Percentiles rank a stretch among this genome's conserved stretches.
phyloP scores from a whole-genome alignment of 345 rosid genomes.

The Rubroshorea leprosula region DNA sequence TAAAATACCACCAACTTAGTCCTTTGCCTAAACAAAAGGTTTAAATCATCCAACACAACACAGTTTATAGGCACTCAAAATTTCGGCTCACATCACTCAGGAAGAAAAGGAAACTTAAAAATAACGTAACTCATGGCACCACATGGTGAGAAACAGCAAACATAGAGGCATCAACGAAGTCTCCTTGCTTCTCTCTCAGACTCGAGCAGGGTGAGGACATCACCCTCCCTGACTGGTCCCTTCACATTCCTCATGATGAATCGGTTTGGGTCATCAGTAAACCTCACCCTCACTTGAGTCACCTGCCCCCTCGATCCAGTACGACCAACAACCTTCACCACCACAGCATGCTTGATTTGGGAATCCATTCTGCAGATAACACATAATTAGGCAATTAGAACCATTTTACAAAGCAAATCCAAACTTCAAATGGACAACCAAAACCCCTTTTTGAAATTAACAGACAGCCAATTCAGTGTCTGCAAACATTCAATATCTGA shows the following conservation, averaged over 20 bases:
- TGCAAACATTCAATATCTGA: neutral
- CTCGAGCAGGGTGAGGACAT: constrained; percentile 14
- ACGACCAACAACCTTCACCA: constrained; percentile 83
- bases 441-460: neutral
- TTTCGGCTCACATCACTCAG: too few relatives aligned
- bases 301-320: constrained; percentile 92
- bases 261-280: constrained; percentile 54
- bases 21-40: too few relatives aligned
- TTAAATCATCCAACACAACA: too few relatives aligned
- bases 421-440: too few relatives aligned
- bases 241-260: constrained; percentile 84
- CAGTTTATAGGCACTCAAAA: too few relatives aligned
- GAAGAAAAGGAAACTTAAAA: too few relatives aligned
- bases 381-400: neutral
- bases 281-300: constrained; percentile 84
- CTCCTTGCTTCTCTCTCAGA: constrained; percentile 18
- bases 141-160: neutral
- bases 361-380: constrained; percentile 58
- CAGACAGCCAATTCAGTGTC: neutral
- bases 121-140: too few relatives aligned
- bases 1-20: too few relatives aligned
- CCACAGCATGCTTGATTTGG: constrained; percentile 71
- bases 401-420: neutral
- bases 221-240: constrained; percentile 18
- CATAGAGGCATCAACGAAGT: neutral